A percentile compares a stretch with the other conserved stretches of the same genome.
phyloP scores from a whole-genome alignment of 805 yeast genomes.

The Diddensiella santjacobensis region DNA sequence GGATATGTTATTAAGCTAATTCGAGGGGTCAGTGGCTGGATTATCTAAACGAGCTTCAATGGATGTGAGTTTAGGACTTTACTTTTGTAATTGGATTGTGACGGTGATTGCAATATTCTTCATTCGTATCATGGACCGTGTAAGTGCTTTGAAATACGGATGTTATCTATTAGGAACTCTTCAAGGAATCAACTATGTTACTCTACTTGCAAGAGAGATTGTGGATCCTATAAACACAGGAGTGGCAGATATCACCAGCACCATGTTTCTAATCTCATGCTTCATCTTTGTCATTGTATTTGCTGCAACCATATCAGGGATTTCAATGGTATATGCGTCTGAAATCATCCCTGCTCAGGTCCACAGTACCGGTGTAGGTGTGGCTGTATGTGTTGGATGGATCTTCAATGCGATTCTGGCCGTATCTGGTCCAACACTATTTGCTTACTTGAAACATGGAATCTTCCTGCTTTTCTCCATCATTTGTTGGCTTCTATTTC shows the following conservation, averaged over 20 bases:
- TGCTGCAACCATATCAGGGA: constrained; percentile 9
- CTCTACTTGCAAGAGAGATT: constrained; percentile 1
- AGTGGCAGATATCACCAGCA: constrained; percentile 3
- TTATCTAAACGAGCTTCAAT: not conserved
- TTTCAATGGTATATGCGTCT: constrained; percentile 13
- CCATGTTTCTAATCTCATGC: constrained; percentile 11
- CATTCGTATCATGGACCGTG: not conserved
- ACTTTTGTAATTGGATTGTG: not conserved
- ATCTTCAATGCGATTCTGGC: constrained; percentile 7
- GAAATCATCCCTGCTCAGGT: constrained; percentile 11
- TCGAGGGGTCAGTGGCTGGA: constrained; percentile 3
- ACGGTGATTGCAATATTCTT: constrained; percentile 2
- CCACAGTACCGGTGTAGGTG: constrained; percentile 9
- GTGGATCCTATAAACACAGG: not conserved
- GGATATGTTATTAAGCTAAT: not conserved
- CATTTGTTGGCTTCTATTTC: not conserved
- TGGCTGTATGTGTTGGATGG: constrained; percentile 11
- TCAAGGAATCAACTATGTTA: constrained; percentile 4
- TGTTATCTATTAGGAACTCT: not conserved
- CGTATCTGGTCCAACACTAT: constrained; percentile 7
- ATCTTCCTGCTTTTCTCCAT: constrained; percentile 9
- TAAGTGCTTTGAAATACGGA: constrained; percentile 1
- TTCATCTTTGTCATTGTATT: constrained; percentile 12
- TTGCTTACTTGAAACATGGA: constrained; percentile 1
- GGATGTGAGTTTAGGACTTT: constrained; percentile 1